These are phyloP conservation scores for Orbilia brochopaga DNA, from an alignment of 2,329 filamentous ascomycete genomes.

Conservation along the genomic window DNA sequence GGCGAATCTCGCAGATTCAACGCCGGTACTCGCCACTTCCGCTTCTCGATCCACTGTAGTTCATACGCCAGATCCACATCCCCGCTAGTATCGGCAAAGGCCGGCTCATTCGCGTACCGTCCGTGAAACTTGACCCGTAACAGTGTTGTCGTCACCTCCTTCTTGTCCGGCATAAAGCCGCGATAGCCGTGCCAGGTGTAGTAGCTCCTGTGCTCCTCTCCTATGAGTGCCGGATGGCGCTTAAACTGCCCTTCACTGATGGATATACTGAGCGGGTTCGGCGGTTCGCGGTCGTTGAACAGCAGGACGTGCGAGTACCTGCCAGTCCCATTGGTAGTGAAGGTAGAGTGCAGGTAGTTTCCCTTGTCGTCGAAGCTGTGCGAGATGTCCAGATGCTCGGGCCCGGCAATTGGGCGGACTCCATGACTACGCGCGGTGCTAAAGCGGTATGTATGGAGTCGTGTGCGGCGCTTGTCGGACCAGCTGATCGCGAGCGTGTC, in stretches of 20 bases:
- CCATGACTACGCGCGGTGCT: constrained; percentile 1
- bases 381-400: background rate
- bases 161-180: background rate
- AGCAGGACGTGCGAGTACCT: background rate
- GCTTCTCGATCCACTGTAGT: constrained; percentile 17
- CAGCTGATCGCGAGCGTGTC: constrained; percentile 22
- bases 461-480: constrained; percentile 4
- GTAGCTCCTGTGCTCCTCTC: background rate
- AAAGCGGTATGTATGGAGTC: constrained; percentile 22
- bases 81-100: background rate
- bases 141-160: constrained; percentile 10
- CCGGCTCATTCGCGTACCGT: background rate
- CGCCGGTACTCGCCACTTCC: constrained; percentile 16
- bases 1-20: constrained; percentile 3
- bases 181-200: constrained; percentile 4
- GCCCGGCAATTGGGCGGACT: constrained; percentile 7
- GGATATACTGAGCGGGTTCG: constrained; percentile 9
- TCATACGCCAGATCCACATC: constrained; percentile 32
- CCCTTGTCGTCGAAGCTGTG: background rate
- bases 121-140: constrained; percentile 18
- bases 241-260: constrained; percentile 32
- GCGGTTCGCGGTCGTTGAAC: constrained; percentile 7
- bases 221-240: background rate
- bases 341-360: constrained; percentile 1
- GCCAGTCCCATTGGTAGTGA: background rate